Conservation (phyloP, 2,329 filamentous ascomycete species). For the Apiospora kogelbergensis region DNA sequence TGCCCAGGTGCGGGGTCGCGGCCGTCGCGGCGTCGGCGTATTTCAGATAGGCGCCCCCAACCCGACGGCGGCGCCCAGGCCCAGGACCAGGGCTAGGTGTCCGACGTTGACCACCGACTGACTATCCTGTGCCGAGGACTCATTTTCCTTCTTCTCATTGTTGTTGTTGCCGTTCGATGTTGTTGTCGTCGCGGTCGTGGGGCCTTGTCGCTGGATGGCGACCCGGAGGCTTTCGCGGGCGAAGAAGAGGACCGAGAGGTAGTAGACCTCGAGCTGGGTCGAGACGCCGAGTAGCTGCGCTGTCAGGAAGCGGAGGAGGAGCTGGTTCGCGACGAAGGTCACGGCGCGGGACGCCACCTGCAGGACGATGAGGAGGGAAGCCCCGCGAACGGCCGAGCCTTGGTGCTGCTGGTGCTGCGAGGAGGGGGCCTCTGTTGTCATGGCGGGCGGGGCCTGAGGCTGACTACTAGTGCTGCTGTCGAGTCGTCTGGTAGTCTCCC, state of each 20-base stretch:
- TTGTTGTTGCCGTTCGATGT: slow-evolving; percentile 26
- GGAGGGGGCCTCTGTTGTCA: background rate
- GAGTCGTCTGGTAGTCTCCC: background rate
- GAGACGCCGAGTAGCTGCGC: slow-evolving; percentile 82
- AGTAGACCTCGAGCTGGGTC: slow-evolving; percentile 89
- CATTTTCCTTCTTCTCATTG: slow-evolving; percentile 17
- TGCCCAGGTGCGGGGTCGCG: slow-evolving; percentile 62
- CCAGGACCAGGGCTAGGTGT: slow-evolving; percentile 73
- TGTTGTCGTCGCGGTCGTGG: slow-evolving; percentile 23
- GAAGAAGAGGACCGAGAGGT: slow-evolving; percentile 91
- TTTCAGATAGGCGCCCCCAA: slow-evolving; percentile 69
- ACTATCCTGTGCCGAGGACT: slow-evolving; percentile 36
- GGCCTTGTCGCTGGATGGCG: slow-evolving; percentile 77
- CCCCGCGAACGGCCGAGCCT: slow-evolving; percentile 60
- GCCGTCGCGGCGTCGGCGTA: slow-evolving; percentile 47
- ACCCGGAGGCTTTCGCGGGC: slow-evolving; percentile 87
- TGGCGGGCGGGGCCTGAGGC: background rate
- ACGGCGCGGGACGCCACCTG: slow-evolving; percentile 85
- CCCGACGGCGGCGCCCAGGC: slow-evolving; percentile 60
- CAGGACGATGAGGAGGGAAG: slow-evolving; percentile 81
- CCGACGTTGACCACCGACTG: slow-evolving; percentile 88
- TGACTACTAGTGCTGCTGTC: background rate
- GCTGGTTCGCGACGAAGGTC: slow-evolving; percentile 90
- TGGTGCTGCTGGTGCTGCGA: background rate
- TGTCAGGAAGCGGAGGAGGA: slow-evolving; percentile 84